These are phyloP conservation scores for Colletotrichum tabaci DNA, from an alignment of 2,329 filamentous ascomycete genomes.

Conservation along the genomic window DNA sequence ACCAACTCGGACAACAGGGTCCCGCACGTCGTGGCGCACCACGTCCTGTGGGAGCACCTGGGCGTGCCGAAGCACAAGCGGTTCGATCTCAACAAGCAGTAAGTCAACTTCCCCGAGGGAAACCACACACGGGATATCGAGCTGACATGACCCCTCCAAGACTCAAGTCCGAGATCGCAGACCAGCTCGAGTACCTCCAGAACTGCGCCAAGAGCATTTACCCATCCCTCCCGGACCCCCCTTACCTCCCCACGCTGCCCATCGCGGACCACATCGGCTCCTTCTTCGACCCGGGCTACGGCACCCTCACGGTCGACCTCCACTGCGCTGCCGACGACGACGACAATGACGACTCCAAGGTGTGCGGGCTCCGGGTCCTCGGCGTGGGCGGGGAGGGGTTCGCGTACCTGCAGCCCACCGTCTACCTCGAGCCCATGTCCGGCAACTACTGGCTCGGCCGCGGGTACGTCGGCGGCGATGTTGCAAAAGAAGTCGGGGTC, in stretches of 20 bases:
- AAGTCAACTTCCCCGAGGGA: background rate
- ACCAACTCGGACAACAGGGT: slow-evolving; percentile 43
- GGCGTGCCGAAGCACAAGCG: slow-evolving; percentile 42
- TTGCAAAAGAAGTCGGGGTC: no score
- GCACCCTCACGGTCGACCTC: slow-evolving; percentile 40
- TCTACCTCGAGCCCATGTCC: slow-evolving; percentile 42
- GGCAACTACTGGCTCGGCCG: slow-evolving; percentile 44
- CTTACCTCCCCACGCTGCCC: slow-evolving; percentile 54
- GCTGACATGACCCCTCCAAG: background rate
- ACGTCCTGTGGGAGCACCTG: slow-evolving; percentile 51
- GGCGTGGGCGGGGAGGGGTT: slow-evolving; percentile 5
- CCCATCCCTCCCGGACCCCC: slow-evolving; percentile 39
- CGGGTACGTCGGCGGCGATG: background rate
- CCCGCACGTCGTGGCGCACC: slow-evolving; percentile 46
- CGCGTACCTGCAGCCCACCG: slow-evolving; percentile 6
- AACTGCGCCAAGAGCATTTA: slow-evolving; percentile 44
- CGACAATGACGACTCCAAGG: background rate
- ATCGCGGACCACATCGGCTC: slow-evolving; percentile 59
- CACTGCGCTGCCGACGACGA: slow-evolving; percentile 36
- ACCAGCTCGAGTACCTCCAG: slow-evolving; percentile 19
- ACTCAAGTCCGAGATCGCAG: background rate
- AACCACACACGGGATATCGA: background rate
- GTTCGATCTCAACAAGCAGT: slow-evolving; percentile 41
- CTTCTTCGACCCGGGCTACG: slow-evolving; percentile 53
- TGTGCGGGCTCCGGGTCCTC: slow-evolving; percentile 40